phyloP scores from a whole-genome alignment of 805 yeast species.

The Yamadazyma akitaensis region DNA sequence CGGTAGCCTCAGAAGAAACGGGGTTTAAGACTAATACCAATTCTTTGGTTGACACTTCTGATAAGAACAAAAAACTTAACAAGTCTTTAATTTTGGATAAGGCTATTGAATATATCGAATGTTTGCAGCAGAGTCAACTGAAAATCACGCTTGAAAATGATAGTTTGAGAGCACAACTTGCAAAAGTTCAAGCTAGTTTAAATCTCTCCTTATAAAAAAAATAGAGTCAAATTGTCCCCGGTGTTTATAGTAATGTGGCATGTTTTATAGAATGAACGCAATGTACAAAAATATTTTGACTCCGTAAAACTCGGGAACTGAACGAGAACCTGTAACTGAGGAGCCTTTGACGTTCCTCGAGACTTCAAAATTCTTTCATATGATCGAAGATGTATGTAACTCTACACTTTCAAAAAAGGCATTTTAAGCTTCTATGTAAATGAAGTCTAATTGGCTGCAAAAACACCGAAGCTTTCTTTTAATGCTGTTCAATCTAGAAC shows the following conservation, averaged over 20 bases:
- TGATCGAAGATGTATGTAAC: too few species aligned
- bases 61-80: slow-evolving; percentile 39
- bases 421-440: too few species aligned
- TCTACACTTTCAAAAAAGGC: too few species aligned
- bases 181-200: background rate
- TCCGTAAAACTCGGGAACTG: too few species aligned
- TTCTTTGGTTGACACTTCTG: background rate
- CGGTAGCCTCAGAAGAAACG: slow-evolving; percentile 60
- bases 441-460: too few species aligned
- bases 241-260: background rate
- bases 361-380: too few species aligned
- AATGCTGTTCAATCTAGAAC: too few species aligned
- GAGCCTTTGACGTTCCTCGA: too few species aligned
- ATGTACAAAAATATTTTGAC: background rate
- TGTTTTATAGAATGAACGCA: background rate
- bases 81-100: slow-evolving; percentile 67
- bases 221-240: background rate
- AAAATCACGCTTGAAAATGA: slow-evolving; percentile 8
- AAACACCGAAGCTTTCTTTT: too few species aligned
- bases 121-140: slow-evolving; percentile 48
- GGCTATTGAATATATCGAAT: slow-evolving; percentile 59
- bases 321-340: too few species aligned
- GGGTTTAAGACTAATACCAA: slow-evolving; percentile 48
- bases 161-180: slow-evolving; percentile 8
- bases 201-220: background rate